Evolutionary conservation across 306 rosid genomes (phyloP).

Genomic region (Vachellia collinsii): DNA sequence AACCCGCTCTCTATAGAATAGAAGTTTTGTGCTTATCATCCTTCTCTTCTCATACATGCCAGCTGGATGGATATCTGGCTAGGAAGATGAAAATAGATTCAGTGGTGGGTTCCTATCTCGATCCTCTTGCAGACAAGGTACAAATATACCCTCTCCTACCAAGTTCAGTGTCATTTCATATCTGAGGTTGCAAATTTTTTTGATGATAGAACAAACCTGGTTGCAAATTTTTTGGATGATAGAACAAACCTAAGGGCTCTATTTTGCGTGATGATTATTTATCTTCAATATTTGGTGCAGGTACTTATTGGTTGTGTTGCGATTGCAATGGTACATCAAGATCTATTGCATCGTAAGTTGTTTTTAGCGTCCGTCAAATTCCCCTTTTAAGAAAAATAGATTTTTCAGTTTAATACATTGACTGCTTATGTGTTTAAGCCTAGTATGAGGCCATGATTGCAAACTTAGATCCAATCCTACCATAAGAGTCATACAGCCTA

Average conservation of each 20-base stretch:
- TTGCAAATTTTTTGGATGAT: slow-evolving; percentile 10
- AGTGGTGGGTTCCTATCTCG: slow-evolving; percentile 96
- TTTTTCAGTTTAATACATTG: too few relatives aligned
- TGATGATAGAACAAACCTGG: slow-evolving; percentile 7
- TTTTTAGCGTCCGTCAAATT: too few relatives aligned
- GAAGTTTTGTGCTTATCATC: not conserved
- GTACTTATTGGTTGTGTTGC: slow-evolving; percentile 95
- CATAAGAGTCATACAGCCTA: too few relatives aligned
- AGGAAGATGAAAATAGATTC: slow-evolving; percentile 91
- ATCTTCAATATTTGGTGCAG: slow-evolving; percentile 45
- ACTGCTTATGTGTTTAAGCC: too few relatives aligned
- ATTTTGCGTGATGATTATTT: slow-evolving; percentile 23
- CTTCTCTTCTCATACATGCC: slow-evolving; percentile 31
- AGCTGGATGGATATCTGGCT: slow-evolving; percentile 90
- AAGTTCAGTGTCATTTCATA: not conserved
- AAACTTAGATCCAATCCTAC: too few relatives aligned
- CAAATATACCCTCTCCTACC: slow-evolving; percentile 10
- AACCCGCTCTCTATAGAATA: not conserved
- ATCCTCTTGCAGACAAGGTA: slow-evolving; percentile 98
- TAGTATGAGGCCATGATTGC: too few relatives aligned
- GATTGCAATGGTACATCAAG: slow-evolving; percentile 81
- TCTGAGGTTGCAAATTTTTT: slow-evolving; percentile 10
- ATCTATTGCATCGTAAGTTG: slow-evolving; percentile 86
- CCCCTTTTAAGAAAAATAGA: too few relatives aligned
- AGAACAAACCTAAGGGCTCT: not conserved